A percentile compares a stretch with the other conserved stretches of the same genome.
Conservation (phyloP, 495 filamentous ascomycete species). For the Daldinia childiae region DNA sequence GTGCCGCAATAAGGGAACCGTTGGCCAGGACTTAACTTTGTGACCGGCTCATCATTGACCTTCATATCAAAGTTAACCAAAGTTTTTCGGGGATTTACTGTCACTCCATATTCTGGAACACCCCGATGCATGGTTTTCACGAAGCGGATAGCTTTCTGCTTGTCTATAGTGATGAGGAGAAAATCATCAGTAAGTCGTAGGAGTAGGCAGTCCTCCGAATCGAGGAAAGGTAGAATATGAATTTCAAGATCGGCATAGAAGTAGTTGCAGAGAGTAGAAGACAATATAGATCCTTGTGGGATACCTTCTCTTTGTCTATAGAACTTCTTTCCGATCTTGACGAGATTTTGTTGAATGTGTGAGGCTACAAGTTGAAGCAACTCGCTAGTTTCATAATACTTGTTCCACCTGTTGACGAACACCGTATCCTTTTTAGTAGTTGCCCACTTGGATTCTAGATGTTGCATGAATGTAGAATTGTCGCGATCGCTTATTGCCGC, state of each 20-base stretch:
- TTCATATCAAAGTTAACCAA: constrained; percentile 83
- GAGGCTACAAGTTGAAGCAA: constrained; percentile 76
- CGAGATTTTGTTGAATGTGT: constrained; percentile 82
- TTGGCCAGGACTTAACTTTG: constrained; percentile 55
- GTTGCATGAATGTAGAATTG: constrained; percentile 62
- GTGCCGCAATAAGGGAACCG: constrained; percentile 90
- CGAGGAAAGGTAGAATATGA: constrained; percentile 71
- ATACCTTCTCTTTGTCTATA: constrained; percentile 90
- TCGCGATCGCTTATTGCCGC: constrained; percentile 64
- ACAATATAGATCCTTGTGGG: constrained; percentile 90
- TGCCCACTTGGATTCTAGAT: constrained; percentile 59
- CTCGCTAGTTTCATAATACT: constrained; percentile 61
- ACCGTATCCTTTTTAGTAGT: constrained; percentile 70
- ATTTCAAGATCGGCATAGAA: constrained; percentile 90
- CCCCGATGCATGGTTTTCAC: constrained; percentile 81
- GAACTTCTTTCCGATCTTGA: constrained; percentile 89
- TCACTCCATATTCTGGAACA: constrained; percentile 79
- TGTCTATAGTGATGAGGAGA: constrained; percentile 79
- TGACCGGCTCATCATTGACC: constrained; percentile 65
- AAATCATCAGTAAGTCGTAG: constrained; percentile 92
- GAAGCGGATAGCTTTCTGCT: constrained; percentile 71
- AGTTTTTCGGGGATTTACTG: constrained; percentile 79
- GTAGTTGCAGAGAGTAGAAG: constrained; percentile 87
- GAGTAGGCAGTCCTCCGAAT: constrained; percentile 67
- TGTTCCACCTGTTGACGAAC: constrained; percentile 73